Percentiles rank a stretch among this genome's conserved stretches.
These are phyloP conservation scores for Solanum hybrid DNA, from an alignment of 305 asterid genomes.

Conservation along the genomic window DNA sequence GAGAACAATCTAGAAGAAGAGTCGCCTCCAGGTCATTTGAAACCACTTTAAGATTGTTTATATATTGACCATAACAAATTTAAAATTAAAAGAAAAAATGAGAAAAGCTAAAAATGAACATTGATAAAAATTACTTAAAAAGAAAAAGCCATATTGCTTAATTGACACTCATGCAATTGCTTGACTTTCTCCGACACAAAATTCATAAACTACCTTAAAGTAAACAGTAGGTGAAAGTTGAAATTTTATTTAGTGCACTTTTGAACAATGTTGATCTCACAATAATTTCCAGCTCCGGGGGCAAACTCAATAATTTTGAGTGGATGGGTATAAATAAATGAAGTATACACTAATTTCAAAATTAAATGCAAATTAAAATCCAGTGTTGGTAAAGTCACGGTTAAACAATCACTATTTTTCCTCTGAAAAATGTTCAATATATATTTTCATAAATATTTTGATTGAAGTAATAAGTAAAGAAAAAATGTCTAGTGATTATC, in stretches of 20 bases:
- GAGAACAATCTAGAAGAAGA: neutral
- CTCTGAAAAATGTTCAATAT: too few species aligned
- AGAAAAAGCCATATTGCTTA: conserved; percentile 4
- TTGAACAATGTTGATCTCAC: conserved; percentile 9
- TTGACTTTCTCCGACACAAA: neutral
- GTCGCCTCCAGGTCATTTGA: neutral
- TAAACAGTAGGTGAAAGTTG: conserved; percentile 13
- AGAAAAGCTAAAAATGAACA: neutral
- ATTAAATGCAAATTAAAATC: neutral
- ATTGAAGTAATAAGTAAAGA: too few species aligned
- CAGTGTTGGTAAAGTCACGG: too few species aligned
- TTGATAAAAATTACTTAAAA: neutral
- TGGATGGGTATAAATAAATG: neutral
- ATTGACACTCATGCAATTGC: conserved; percentile 6
- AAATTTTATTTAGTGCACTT: neutral
- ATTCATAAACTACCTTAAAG: conserved; percentile 5
- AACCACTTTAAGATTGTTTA: too few species aligned
- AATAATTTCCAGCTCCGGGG: neutral
- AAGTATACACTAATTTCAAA: neutral
- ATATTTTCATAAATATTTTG: too few species aligned
- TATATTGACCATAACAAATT: neutral
- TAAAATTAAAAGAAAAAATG: neutral
- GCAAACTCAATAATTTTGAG: neutral
- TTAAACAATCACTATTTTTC: too few species aligned
- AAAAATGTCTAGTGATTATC: too few species aligned